Conservation (phyloP, 73 alveolate species). For the Effrenium voratum region DNA sequence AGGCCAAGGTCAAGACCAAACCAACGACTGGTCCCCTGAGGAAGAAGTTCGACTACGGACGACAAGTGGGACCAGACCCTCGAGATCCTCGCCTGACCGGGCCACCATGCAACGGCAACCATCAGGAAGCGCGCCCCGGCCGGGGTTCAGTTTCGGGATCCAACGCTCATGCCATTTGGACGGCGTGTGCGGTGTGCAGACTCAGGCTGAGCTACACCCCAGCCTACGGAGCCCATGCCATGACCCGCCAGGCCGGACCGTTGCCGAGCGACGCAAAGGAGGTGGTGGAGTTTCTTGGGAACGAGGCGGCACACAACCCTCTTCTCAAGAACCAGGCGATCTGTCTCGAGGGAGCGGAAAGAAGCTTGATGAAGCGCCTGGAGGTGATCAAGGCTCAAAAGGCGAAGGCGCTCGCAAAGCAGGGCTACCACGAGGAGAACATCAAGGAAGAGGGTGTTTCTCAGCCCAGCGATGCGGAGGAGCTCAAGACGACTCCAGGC, state of each 20-base stretch:
- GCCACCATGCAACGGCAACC: constrained; percentile 10
- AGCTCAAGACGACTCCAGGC: too few relatives aligned
- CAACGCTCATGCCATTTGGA: not conserved
- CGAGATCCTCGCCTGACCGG: not conserved
- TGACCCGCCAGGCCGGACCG: not conserved
- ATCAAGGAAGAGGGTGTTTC: too few relatives aligned
- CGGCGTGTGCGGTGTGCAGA: not conserved
- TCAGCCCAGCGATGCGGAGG: too few relatives aligned
- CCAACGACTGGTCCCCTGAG: not conserved
- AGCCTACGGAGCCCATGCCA: not conserved
- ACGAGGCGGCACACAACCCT: not conserved
- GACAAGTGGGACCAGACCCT: constrained; percentile 5
- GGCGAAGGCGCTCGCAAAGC: not conserved
- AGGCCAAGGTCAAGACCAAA: not conserved
- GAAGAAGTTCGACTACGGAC: not conserved
- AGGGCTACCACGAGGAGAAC: not conserved
- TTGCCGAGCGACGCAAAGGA: not conserved
- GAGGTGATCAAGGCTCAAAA: not conserved
- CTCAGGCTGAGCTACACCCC: not conserved
- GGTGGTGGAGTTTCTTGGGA: not conserved
- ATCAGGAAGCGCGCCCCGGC: not conserved
- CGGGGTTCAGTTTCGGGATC: not conserved
- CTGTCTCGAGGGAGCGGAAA: constrained; percentile 14
- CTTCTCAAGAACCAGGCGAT: not conserved
- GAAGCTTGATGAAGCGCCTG: not conserved